Conservation (phyloP, 2,329 filamentous ascomycete species). For the Colletotrichum gigasporum region DNA sequence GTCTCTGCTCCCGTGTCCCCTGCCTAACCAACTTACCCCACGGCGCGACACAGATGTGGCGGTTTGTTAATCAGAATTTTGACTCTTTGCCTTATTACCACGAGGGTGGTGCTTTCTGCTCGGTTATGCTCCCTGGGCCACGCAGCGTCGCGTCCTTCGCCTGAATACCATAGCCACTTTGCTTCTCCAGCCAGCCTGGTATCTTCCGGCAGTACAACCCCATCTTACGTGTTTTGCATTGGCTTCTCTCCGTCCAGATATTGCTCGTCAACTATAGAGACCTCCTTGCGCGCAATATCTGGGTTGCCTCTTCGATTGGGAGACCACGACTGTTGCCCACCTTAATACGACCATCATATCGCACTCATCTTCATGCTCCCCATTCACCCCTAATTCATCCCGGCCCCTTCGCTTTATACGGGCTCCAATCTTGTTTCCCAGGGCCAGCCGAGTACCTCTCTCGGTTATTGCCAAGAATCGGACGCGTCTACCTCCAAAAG, state of each 20-base stretch:
- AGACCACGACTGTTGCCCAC: background rate
- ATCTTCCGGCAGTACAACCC: background rate
- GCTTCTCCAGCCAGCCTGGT: background rate
- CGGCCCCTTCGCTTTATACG: background rate
- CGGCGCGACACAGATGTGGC: background rate
- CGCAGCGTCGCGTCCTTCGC: background rate
- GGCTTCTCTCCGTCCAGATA: constrained; percentile 1
- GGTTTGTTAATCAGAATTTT: background rate
- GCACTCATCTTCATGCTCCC: constrained; percentile 11
- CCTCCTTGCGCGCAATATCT: background rate
- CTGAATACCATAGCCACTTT: background rate
- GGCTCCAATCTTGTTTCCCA: background rate
- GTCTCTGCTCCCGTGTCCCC: background rate
- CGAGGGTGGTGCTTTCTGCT: background rate
- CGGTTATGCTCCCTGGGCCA: background rate
- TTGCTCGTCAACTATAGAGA: constrained; percentile 7
- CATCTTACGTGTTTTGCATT: constrained; percentile 21
- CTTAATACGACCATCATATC: constrained; percentile 23
- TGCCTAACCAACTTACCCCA: background rate
- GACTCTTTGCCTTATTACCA: background rate
- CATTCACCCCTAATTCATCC: background rate
- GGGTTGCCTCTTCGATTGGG: background rate
- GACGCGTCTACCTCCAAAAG: background rate
- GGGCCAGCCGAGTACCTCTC: background rate
- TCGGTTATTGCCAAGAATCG: background rate